A percentile compares a stretch with the other conserved stretches of the same genome.
Conservation (phyloP, 2,329 filamentous ascomycete genomes). For the Tricladium varicosporioides region DNA sequence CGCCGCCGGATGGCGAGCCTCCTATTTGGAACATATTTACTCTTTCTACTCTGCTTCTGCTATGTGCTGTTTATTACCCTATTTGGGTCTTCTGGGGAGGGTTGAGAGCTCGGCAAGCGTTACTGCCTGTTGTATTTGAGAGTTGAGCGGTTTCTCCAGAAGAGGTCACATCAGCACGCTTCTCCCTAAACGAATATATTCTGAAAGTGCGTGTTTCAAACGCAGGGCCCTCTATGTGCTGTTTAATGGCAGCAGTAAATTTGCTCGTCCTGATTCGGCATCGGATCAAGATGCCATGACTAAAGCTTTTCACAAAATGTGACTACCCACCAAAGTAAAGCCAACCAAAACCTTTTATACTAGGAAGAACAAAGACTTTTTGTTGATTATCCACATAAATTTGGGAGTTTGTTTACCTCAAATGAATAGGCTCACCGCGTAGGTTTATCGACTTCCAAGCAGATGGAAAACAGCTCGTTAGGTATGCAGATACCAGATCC, state of each 20-base stretch:
- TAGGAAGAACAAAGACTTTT: conserved; percentile 12
- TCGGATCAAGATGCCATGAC: conserved; percentile 11
- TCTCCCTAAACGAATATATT: no score
- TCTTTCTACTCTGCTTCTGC: not conserved
- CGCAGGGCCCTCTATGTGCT: no score
- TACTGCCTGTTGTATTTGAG: no score
- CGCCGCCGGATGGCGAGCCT: not conserved
- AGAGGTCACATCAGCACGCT: no score
- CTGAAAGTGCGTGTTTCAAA: no score
- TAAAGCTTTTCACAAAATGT: conserved; percentile 6
- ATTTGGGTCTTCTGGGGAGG: no score
- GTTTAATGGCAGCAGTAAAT: not conserved
- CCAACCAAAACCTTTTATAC: conserved; percentile 2
- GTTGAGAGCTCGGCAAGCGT: no score
- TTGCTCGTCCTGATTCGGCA: conserved; percentile 12
- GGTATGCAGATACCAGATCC: conserved; percentile 10
- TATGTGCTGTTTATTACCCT: no score
- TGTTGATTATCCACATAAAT: not conserved
- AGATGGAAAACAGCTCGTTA: conserved; percentile 1
- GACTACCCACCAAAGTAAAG: not conserved
- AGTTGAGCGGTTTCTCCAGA: no score
- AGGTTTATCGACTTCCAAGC: conserved; percentile 2
- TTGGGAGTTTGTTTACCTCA: conserved; percentile 7
- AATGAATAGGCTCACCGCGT: conserved; percentile 11
- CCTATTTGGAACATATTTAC: not conserved